Conservation (phyloP, 1,284 basidiomycete genomes). For the Amylostereum areolatum region DNA sequence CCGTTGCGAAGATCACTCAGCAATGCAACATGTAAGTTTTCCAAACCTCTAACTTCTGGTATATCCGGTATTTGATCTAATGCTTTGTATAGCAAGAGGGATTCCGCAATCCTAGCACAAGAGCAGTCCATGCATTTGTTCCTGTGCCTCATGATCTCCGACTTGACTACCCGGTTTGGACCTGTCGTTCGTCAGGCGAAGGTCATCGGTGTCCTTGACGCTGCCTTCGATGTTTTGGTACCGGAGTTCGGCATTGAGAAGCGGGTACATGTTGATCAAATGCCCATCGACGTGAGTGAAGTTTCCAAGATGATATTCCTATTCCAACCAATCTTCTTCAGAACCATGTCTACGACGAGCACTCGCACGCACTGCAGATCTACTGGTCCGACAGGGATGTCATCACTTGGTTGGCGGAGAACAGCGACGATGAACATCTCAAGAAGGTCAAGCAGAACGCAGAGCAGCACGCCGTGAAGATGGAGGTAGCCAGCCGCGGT, state of each 20-base stretch:
- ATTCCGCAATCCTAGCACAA: slow-evolving; percentile 87
- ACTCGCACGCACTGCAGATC: slow-evolving; percentile 82
- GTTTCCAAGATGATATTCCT: background rate
- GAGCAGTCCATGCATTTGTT: slow-evolving; percentile 95
- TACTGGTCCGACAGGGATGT: slow-evolving; percentile 92
- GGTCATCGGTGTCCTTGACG: slow-evolving; percentile 91
- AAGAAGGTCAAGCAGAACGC: slow-evolving; percentile 88
- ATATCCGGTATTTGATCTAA: slow-evolving; percentile 7
- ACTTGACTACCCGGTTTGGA: slow-evolving; percentile 91
- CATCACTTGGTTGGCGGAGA: slow-evolving; percentile 90
- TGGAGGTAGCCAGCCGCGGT: slow-evolving; percentile 78
- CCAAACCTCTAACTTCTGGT: background rate
- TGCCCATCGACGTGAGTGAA: slow-evolving; percentile 84
- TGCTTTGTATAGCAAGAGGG: slow-evolving; percentile 63
- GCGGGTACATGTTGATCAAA: slow-evolving; percentile 96
- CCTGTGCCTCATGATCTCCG: slow-evolving; percentile 89
- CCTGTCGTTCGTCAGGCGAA: slow-evolving; percentile 91
- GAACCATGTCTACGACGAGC: slow-evolving; percentile 94
- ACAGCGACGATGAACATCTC: slow-evolving; percentile 89
- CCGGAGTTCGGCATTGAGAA: slow-evolving; percentile 98
- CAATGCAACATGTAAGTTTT: slow-evolving; percentile 86
- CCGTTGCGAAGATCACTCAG: slow-evolving; percentile 95
- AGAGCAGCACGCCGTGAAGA: slow-evolving; percentile 78
- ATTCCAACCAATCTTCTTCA: slow-evolving; percentile 24
- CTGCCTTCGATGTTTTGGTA: slow-evolving; percentile 92